Evolutionary conservation across 257 asterid species (phyloP).

Genomic region (Lithospermum erythrorhizon): DNA sequence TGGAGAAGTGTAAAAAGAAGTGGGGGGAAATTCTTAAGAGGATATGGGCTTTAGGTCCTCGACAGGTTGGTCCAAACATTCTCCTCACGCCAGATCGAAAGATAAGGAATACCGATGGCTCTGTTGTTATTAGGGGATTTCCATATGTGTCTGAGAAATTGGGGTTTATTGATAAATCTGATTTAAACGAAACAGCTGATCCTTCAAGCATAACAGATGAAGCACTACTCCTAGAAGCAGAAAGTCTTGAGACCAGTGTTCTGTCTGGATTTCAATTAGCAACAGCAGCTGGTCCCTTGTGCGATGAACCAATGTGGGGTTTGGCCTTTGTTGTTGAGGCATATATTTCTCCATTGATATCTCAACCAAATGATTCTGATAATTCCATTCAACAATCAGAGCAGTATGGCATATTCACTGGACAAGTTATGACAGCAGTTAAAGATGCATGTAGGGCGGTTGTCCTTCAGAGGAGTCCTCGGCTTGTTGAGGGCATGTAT

Average conservation of each 20-base stretch:
- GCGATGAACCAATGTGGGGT: conserved; percentile 99
- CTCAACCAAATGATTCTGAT: conserved; percentile 29
- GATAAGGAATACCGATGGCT: conserved; percentile 26
- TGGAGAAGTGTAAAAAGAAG: conserved; percentile 35
- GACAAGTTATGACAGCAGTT: conserved; percentile 80
- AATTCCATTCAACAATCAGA: conserved; percentile 41
- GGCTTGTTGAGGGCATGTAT: conserved; percentile 75
- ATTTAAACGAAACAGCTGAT: conserved; percentile 17
- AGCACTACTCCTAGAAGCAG: conserved; percentile 42
- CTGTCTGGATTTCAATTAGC: conserved; percentile 92
- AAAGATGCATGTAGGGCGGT: conserved; percentile 89
- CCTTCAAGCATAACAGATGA: conserved; percentile 26
- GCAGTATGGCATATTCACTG: conserved; percentile 61
- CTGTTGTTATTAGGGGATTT: conserved; percentile 56
- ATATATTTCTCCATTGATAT: conserved; percentile 30
- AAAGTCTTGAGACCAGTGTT: conserved; percentile 72
- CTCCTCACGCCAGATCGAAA: conserved; percentile 48
- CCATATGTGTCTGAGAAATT: conserved; percentile 60
- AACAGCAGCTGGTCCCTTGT: conserved; percentile 82
- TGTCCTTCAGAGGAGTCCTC: conserved; percentile 63
- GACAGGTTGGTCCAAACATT: conserved; percentile 83
- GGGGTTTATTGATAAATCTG: conserved; percentile 36
- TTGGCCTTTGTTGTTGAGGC: conserved; percentile 65
- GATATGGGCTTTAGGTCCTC: conserved; percentile 94
- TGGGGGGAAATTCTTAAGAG: conserved; percentile 60